Percentiles rank a stretch among this genome's conserved stretches.
phyloP scores from a whole-genome alignment of 306 rosid genomes.

The Crotalaria pallida region DNA sequence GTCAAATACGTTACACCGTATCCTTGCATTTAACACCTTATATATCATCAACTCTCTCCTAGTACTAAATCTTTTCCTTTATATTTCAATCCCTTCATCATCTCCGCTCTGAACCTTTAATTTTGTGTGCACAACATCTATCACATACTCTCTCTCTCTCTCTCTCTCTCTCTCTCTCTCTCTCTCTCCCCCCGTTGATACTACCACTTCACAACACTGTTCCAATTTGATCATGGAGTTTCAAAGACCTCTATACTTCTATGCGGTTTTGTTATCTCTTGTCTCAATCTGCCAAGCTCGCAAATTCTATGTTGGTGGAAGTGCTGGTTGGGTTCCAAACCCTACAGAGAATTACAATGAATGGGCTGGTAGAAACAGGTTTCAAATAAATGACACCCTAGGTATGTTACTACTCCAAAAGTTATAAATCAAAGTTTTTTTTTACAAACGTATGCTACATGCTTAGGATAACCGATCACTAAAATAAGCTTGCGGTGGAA shows the following conservation, averaged over 20 bases:
- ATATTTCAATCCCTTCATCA: neutral
- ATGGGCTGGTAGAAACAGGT: slow-evolving; percentile 68
- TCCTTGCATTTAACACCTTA: neutral
- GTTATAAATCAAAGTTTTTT: too few species aligned
- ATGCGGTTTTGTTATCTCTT: slow-evolving; percentile 7
- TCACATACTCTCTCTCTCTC: neutral
- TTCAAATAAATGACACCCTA: slow-evolving; percentile 54
- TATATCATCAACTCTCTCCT: neutral
- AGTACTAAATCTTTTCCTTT: neutral
- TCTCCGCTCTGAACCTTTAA: neutral
- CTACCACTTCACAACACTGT: neutral
- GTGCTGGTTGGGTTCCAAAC: slow-evolving; percentile 59
- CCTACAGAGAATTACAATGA: slow-evolving; percentile 53
- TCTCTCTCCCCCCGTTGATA: neutral
- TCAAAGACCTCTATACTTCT: slow-evolving; percentile 16
- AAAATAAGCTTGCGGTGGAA: too few species aligned
- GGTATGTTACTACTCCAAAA: slow-evolving; percentile 45
- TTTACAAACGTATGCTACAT: too few species aligned
- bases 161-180: neutral
- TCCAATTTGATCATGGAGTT: slow-evolving; percentile 20
- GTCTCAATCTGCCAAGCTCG: slow-evolving; percentile 34
- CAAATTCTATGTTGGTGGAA: slow-evolving; percentile 57
- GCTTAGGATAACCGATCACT: too few species aligned
- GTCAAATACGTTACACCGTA: neutral
- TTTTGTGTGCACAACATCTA: too few species aligned